Evolutionary conservation across 2,329 filamentous ascomycete genomes (phyloP).

Genomic region (Sarocladium kiliense): DNA sequence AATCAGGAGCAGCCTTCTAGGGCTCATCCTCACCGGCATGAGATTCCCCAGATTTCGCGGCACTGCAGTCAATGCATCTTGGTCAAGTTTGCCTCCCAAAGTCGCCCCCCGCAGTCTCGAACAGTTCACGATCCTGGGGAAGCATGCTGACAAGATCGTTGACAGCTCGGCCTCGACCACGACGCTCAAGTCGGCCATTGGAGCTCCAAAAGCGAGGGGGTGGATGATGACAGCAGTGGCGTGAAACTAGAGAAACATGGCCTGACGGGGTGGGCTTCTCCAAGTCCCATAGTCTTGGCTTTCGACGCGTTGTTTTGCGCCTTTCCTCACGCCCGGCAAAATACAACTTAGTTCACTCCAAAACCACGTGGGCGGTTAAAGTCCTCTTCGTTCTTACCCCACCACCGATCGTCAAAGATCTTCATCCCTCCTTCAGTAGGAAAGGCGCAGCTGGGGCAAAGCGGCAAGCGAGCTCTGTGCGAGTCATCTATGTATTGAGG

Average conservation of each 20-base stretch:
- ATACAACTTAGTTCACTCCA: not conserved
- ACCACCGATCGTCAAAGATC: constrained; percentile 6
- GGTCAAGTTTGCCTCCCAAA: not conserved
- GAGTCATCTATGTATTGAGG: not conserved
- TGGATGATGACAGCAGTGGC: not conserved
- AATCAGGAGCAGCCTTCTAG: no score
- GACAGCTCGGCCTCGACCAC: not conserved
- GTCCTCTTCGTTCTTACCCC: not conserved
- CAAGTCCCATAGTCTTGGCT: constrained; percentile 6
- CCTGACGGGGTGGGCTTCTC: not conserved
- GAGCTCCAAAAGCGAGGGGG: not conserved
- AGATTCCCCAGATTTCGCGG: not conserved
- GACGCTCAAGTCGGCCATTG: not conserved
- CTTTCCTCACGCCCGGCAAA: constrained; percentile 1
- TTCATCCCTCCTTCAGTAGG: not conserved
- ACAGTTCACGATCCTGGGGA: not conserved
- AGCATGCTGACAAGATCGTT: not conserved
- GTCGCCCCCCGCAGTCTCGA: not conserved
- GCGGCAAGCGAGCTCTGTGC: not conserved
- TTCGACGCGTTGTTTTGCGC: not conserved
- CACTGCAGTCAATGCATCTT: not conserved
- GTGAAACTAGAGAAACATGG: not conserved
- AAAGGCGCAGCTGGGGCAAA: not conserved
- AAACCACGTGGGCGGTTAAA: constrained; percentile 10
- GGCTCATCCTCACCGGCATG: not conserved